A percentile compares a stretch with the other conserved stretches of the same genome.
Evolutionary conservation across 352 stramenopile genomes (phyloP).

Genomic region (Phytophthora litchii): DNA sequence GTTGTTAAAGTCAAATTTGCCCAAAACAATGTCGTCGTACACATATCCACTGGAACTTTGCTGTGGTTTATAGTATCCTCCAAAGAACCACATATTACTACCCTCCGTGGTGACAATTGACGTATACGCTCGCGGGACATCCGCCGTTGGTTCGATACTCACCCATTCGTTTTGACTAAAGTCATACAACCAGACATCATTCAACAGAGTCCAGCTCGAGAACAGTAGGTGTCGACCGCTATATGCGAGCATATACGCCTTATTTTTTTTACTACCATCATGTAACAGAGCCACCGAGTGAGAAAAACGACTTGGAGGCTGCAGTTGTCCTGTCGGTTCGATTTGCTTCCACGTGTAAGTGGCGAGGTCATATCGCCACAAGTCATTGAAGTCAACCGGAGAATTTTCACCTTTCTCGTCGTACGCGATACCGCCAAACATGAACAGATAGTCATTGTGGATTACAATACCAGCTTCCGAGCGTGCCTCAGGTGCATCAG

Average conservation of each 20-base stretch:
- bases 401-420: conserved; percentile 42
- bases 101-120: conserved; percentile 54
- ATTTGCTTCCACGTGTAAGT: conserved; percentile 50
- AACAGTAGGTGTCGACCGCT: conserved; percentile 56
- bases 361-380: conserved; percentile 68
- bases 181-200: conserved; percentile 67
- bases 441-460: conserved; percentile 52
- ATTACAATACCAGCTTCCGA: conserved; percentile 61
- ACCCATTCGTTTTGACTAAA: conserved; percentile 52
- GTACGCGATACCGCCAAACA: conserved; percentile 80
- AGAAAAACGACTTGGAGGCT: conserved; percentile 60
- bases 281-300: conserved; percentile 58
- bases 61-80: conserved; percentile 66
- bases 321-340: conserved; percentile 16
- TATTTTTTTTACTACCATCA: conserved; percentile 11
- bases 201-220: conserved; percentile 56
- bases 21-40: conserved; percentile 66
- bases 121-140: conserved; percentile 63
- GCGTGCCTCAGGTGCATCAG: conserved; percentile 34
- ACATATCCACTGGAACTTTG: conserved; percentile 68
- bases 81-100: conserved; percentile 74
- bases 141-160: conserved; percentile 17
- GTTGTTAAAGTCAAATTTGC: conserved; percentile 37
- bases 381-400: conserved; percentile 57
- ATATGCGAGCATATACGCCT: conserved; percentile 59